These are phyloP conservation scores for Backusella tuberculispora DNA, from an alignment of 192 early-diverging fungal species.

Conservation along the genomic window DNA sequence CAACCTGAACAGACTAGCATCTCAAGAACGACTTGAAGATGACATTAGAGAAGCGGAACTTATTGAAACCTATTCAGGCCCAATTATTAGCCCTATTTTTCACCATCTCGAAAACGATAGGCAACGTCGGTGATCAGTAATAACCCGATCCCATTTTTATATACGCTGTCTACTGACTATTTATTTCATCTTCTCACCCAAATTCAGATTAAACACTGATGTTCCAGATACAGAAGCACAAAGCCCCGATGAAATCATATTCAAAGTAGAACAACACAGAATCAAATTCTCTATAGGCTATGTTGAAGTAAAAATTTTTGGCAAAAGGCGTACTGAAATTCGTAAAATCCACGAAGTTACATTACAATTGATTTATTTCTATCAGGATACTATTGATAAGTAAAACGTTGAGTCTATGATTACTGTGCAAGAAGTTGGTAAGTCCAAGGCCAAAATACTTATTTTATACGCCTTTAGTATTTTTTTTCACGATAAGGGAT, in stretches of 20 bases:
- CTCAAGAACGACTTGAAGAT: constrained; percentile 15
- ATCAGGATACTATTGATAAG: constrained; percentile 2
- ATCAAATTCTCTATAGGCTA: constrained; percentile 18
- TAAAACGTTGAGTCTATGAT: constrained; percentile 4
- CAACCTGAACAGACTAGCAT: not conserved
- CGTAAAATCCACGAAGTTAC: constrained; percentile 3
- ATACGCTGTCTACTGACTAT: constrained; percentile 14
- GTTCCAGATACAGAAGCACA: constrained; percentile 2
- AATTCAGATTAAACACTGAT: constrained; percentile 19
- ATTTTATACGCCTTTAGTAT: not conserved
- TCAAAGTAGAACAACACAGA: constrained; percentile 21
- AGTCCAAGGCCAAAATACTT: not conserved
- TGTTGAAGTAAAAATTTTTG: constrained; percentile 16
- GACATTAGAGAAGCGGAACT: constrained; percentile 22
- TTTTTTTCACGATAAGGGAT: constrained; percentile 20
- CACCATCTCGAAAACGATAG: constrained; percentile 6
- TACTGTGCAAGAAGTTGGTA: constrained; percentile 19
- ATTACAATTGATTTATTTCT: constrained; percentile 7
- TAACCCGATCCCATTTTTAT: constrained; percentile 8
- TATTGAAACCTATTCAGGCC: constrained; percentile 11
- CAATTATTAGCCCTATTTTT: constrained; percentile 18
- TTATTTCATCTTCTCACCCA: constrained; percentile 28
- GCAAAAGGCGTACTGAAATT: constrained; percentile 13
- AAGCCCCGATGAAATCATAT: constrained; percentile 15
- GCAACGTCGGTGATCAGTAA: constrained; percentile 10